phyloP scores from a whole-genome alignment of 2,329 filamentous ascomycete species.

The Ceratocystis huliohia region DNA sequence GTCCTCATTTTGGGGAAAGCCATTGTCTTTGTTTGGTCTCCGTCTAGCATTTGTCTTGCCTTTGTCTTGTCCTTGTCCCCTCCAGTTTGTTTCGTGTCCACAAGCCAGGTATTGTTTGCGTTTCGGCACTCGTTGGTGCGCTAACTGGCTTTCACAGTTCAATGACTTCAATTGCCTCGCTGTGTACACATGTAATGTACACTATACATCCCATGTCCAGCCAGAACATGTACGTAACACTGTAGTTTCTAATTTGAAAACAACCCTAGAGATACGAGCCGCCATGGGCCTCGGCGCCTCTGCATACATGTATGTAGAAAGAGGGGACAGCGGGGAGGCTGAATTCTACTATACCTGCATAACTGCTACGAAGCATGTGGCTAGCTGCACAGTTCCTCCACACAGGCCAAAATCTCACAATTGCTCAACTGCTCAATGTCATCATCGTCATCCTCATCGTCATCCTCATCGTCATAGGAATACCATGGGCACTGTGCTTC shows the following conservation, averaged over 20 bases:
- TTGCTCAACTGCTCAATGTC: neutral
- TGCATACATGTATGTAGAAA: neutral
- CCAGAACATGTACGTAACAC: no score
- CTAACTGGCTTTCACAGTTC: no score
- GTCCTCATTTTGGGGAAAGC: neutral
- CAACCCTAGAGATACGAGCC: no score
- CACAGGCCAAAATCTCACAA: neutral
- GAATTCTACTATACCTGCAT: neutral
- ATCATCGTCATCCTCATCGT: neutral
- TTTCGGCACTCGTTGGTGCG: no score
- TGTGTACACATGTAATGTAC: no score
- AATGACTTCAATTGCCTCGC: no score
- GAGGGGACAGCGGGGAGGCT: neutral
- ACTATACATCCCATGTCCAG: no score
- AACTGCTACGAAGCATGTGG: neutral
- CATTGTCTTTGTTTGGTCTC: neutral
- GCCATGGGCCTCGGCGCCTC: no score
- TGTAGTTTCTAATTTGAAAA: no score
- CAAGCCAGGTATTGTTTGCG: no score
- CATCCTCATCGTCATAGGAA: neutral
- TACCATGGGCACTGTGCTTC: neutral
- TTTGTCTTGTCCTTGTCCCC: neutral
- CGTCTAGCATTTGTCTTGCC: neutral
- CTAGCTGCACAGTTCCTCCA: neutral
- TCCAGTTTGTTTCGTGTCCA: conserved; percentile 4